phyloP scores from a whole-genome alignment of 139 green algal species.

The Closterium sp. region DNA sequence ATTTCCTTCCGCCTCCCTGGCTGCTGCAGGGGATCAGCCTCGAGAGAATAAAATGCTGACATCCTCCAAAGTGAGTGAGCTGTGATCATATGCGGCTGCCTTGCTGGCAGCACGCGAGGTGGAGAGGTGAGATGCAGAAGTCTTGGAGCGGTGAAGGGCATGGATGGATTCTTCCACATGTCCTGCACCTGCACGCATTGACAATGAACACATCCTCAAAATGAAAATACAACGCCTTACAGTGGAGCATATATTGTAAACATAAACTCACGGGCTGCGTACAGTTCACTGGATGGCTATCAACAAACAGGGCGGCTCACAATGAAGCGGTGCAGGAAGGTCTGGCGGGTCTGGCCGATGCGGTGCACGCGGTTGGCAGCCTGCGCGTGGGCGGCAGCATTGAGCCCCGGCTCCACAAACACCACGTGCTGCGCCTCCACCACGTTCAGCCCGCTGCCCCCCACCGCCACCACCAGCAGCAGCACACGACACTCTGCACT shows the following conservation, averaged over 20 bases:
- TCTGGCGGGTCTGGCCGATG: conserved; percentile 54
- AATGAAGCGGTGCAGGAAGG: conserved; percentile 68
- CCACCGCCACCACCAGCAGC: conserved; percentile 46
- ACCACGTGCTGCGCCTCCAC: conserved; percentile 56
- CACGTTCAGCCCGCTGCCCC: conserved; percentile 51
- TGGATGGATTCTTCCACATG: not conserved
- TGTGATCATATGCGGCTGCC: not conserved
- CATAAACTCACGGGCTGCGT: not conserved
- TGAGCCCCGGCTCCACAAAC: conserved; percentile 54
- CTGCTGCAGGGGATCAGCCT: not conserved
- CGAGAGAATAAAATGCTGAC: not conserved
- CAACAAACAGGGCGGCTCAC: conserved; percentile 31
- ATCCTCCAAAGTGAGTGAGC: not conserved
- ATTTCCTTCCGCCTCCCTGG: not conserved
- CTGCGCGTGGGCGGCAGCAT: conserved; percentile 47
- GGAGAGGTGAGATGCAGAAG: not conserved
- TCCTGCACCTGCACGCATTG: not conserved
- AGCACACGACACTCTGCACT: not conserved
- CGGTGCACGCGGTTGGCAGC: conserved; percentile 55
- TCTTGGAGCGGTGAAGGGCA: not conserved
- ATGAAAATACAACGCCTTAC: not conserved
- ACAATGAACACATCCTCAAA: not conserved
- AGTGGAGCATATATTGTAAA: not conserved
- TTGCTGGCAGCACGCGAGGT: not conserved
- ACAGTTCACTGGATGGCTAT: not conserved